These are phyloP conservation scores for Gymnopus androsaceus DNA, from an alignment of 1,284 basidiomycete genomes.

Conservation along the genomic window DNA sequence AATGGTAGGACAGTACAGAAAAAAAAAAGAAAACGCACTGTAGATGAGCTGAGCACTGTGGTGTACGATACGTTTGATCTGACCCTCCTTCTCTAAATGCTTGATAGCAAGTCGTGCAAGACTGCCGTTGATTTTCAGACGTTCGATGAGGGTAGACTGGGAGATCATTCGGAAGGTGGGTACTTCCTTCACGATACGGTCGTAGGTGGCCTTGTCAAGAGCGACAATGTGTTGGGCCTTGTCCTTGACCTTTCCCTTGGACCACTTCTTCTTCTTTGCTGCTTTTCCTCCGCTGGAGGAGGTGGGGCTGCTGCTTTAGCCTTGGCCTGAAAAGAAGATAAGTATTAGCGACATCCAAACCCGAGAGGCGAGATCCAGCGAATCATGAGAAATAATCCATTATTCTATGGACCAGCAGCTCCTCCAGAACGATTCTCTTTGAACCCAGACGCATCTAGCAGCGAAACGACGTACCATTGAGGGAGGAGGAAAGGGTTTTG, in stretches of 20 bases:
- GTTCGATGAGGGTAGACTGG: slow-evolving; percentile 96
- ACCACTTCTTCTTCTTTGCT: slow-evolving; percentile 99
- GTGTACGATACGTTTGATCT: slow-evolving; percentile 97
- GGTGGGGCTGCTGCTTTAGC: slow-evolving; percentile 74
- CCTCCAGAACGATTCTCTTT: neutral
- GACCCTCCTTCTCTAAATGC: slow-evolving; percentile 93
- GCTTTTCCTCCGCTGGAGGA: slow-evolving; percentile 75
- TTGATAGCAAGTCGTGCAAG: slow-evolving; percentile 92
- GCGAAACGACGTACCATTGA: slow-evolving; percentile 3
- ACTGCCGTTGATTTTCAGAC: slow-evolving; percentile 94
- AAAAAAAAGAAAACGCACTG: slow-evolving; percentile 58
- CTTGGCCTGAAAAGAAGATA: slow-evolving; percentile 59
- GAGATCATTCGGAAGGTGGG: slow-evolving; percentile 99
- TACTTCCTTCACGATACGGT: slow-evolving; percentile 98
- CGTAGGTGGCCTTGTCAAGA: slow-evolving; percentile 89
- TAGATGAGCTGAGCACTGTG: slow-evolving; percentile 94
- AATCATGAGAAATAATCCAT: too few relatives aligned
- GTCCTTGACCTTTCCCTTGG: slow-evolving; percentile 99
- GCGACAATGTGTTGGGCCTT: slow-evolving; percentile 95
- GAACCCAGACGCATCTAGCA: neutral
- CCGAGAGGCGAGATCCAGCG: slow-evolving; percentile 15
- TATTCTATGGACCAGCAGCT: neutral
- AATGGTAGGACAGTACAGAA: slow-evolving; percentile 11
- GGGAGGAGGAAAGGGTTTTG: neutral
- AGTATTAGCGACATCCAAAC: slow-evolving; percentile 17